Conservation (phyloP, 345 rosid genomes). For the Pistacia atlantica region DNA sequence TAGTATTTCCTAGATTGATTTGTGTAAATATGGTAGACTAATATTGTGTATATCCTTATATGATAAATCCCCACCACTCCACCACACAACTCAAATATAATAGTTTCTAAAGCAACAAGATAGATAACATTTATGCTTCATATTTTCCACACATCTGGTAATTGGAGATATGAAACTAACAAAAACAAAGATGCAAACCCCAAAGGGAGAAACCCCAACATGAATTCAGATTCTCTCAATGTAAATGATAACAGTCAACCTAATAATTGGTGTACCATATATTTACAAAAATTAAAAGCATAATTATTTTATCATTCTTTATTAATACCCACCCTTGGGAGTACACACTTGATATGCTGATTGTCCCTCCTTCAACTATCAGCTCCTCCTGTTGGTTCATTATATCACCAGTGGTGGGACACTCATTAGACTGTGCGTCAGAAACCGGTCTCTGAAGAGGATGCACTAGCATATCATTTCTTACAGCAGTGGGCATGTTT, state of each 20-base stretch:
- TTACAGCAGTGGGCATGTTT: conserved; percentile 27
- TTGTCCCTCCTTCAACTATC: conserved; percentile 89
- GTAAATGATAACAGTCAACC: conserved; percentile 3
- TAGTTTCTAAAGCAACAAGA: neutral
- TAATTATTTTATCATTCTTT: too few relatives aligned
- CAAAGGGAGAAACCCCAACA: neutral
- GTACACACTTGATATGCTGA: conserved; percentile 82
- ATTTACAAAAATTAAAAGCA: conserved; percentile 3
- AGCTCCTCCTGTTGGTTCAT: conserved; percentile 60
- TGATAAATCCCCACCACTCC: neutral
- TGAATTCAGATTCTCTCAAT: neutral
- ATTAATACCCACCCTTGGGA: conserved; percentile 56
- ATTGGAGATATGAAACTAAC: neutral
- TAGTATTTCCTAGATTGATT: too few relatives aligned
- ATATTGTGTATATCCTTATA: too few relatives aligned
- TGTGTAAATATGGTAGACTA: too few relatives aligned
- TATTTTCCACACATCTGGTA: neutral
- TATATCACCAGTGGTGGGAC: conserved; percentile 46
- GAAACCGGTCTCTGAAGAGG: conserved; percentile 52
- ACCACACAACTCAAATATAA: neutral
- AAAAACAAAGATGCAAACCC: neutral
- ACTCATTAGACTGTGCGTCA: conserved; percentile 60
- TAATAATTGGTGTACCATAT: conserved; percentile 1
- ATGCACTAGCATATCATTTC: conserved; percentile 36
- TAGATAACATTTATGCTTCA: neutral